A percentile compares a stretch with the other conserved stretches of the same genome.
Conservation (phyloP, 2,329 filamentous ascomycete species). For the Truncatella angustata region DNA sequence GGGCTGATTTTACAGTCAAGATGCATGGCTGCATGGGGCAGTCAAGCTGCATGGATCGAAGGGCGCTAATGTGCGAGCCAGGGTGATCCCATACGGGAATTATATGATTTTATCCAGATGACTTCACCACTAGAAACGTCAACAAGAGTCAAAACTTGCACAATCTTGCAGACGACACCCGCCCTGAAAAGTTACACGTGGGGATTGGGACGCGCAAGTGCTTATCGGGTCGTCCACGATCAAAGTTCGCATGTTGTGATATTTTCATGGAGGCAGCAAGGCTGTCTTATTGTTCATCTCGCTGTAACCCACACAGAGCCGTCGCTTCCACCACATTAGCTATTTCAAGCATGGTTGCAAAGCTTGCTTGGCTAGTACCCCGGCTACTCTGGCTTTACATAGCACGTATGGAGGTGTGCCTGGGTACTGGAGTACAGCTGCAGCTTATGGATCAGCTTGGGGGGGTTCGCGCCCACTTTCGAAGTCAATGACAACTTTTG, state of each 20-base stretch:
- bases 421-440: no score
- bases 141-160: not conserved
- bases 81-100: not conserved
- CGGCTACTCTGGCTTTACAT: not conserved
- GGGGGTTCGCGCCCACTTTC: conserved; percentile 1
- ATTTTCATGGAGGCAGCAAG: not conserved
- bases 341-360: not conserved
- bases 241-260: not conserved
- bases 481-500: not conserved
- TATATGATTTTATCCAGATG: conserved; percentile 1
- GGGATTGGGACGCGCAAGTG: not conserved
- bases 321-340: conserved; percentile 3
- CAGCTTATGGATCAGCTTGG: not conserved
- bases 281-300: not conserved
- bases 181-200: not conserved
- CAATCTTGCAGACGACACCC: no score
- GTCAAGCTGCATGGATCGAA: not conserved
- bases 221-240: no score
- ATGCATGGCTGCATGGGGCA: not conserved
- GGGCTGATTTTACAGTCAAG: not conserved
- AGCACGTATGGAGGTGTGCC: not conserved
- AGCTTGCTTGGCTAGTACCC: not conserved
- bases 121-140: not conserved
- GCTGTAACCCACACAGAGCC: not conserved
- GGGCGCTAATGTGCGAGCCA: conserved; percentile 1